Evolutionary conservation across 768 basidiomycete genomes (phyloP).

Genomic region (Trametes meyenii): DNA sequence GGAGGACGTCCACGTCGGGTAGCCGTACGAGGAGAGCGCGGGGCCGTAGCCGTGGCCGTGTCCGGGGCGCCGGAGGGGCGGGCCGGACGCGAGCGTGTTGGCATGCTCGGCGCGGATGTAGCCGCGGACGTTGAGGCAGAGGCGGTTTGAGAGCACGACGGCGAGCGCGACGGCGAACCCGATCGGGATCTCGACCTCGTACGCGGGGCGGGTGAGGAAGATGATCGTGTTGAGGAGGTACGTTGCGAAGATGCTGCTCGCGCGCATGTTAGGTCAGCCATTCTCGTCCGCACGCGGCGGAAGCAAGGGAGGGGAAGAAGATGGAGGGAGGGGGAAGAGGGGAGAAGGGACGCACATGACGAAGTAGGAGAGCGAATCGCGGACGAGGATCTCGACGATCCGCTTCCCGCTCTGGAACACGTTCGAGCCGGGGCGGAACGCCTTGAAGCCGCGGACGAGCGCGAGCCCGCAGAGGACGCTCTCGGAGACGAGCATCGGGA

Average conservation of each 20-base stretch:
- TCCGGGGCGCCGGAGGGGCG: not conserved
- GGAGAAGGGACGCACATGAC: conserved; percentile 46
- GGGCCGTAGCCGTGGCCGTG: not conserved
- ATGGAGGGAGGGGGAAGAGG: not conserved
- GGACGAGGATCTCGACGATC: conserved; percentile 52
- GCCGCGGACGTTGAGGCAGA: conserved; percentile 56
- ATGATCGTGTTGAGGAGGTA: conserved; percentile 50
- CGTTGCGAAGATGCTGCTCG: conserved; percentile 53
- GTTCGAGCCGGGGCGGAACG: conserved; percentile 38
- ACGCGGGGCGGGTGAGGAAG: conserved; percentile 28
- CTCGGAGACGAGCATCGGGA: conserved; percentile 60
- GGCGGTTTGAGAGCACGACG: conserved; percentile 58
- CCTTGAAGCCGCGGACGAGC: conserved; percentile 51
- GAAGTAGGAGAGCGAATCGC: conserved; percentile 61
- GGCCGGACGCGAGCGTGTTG: not conserved
- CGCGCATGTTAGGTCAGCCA: not conserved
- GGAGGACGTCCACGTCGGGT: not conserved
- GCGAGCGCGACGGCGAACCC: conserved; percentile 62
- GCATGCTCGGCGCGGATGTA: conserved; percentile 23
- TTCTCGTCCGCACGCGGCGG: too few relatives aligned
- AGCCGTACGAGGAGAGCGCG: not conserved
- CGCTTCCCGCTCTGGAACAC: conserved; percentile 46
- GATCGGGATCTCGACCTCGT: conserved; percentile 52
- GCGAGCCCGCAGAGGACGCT: conserved; percentile 54
- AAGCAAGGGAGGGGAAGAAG: not conserved